These are phyloP conservation scores for Termitomyces bulborhizus DNA, from an alignment of 768 basidiomycete species.

Conservation along the genomic window DNA sequence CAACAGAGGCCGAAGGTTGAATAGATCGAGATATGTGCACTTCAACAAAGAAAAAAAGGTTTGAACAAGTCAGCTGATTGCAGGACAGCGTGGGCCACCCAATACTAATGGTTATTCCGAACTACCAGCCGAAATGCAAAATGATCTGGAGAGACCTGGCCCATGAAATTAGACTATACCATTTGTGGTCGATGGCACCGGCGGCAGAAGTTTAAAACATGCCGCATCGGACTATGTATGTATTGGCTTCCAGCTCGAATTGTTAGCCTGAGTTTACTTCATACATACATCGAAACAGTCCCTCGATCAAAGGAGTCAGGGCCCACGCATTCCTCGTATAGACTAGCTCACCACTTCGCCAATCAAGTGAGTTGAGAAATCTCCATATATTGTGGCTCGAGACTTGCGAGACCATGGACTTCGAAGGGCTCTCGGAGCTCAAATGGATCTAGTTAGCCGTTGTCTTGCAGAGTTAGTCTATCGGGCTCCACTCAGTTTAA, in stretches of 20 bases:
- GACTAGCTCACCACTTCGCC: neutral
- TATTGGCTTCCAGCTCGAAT: neutral
- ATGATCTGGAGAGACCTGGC: neutral
- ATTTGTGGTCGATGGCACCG: neutral
- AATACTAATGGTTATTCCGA: neutral
- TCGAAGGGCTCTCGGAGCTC: neutral
- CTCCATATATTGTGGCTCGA: neutral
- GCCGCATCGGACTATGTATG: neutral
- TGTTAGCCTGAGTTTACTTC: too few relatives aligned
- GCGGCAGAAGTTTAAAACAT: neutral
- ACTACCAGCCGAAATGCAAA: neutral
- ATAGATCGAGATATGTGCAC: too few relatives aligned
- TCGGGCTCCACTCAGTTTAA: neutral
- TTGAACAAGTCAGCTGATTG: neutral
- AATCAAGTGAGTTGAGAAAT: neutral
- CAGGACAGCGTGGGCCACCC: too few relatives aligned
- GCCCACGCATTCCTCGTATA: neutral
- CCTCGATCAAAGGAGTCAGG: neutral
- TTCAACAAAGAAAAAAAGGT: neutral
- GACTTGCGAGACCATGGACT: neutral
- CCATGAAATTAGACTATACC: neutral
- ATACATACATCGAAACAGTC: neutral
- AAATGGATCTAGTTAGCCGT: neutral
- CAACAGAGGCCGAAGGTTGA: neutral
- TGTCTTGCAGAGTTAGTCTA: neutral